Base-by-base conservation (phyloP, 495 filamentous ascomycete species). In the Chaetomium tenue region DNA sequence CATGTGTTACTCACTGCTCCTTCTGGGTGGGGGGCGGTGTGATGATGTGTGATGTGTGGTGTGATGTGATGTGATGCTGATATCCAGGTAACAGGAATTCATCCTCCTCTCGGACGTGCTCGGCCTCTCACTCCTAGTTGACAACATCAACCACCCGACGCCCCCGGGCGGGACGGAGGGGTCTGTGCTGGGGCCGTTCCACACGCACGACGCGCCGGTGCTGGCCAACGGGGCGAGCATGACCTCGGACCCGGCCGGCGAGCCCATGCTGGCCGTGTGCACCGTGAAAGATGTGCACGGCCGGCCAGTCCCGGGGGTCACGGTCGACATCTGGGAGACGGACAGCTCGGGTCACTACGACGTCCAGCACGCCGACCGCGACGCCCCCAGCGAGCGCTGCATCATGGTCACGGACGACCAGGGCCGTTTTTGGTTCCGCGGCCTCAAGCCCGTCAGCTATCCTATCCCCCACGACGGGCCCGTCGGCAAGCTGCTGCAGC, bases 271-370 rank as follows among this genome's bases (percentile, higher is more conserved):
- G 13, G 88, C 91, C 16, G 70, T 92, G 18, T 93, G 92, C 78
- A 89, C 83, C 0, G 77, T 97, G 61, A 83, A 81, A 54, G 90
- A 96, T 75, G 84, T 82, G 0, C 37, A 71, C 7, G 92, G 91
- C 0, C 78, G 77, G 13, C 91, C 93, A 0, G 79, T 97, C 26
- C 63, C 78, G 15, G 86, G 79, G 55, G 91, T 89, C 2, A 90
- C 88, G 72, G 84, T 96, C 67, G 91, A 97, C 74, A 91, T 97
- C 70, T 97, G 93, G 93, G 93, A 96, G 77, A 93, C 92, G 20
- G 92, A 97, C 70, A 88, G 84, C 58, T 86, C 86, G 28, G 93
- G 93, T 13, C 87, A 88, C 68, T 97, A 97, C 73, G 93, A 97
- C 75, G 91, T 96, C 62, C 93, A 97, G 78, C 88, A 93, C 70